A percentile compares a stretch with the other conserved stretches of the same genome.
Conservation (phyloP, 23 red algal genomes). For the Gracilaria caudata region DNA sequence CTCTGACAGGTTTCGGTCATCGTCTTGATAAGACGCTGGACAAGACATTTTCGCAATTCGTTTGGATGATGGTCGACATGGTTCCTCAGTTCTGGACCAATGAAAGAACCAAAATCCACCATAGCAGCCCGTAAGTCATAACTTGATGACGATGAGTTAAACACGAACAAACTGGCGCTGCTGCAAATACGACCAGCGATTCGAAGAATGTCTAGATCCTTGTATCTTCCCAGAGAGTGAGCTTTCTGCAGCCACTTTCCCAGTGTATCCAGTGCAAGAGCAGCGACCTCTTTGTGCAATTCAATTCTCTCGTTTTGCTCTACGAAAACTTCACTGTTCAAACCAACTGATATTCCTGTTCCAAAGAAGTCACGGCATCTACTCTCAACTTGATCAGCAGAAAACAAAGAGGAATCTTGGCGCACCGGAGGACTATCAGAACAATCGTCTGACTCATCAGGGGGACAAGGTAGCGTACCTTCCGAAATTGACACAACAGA, state of each 20-base stretch:
- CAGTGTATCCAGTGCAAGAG: constrained; percentile 52
- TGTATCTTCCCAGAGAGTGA: constrained; percentile 1
- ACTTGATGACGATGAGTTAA: constrained; percentile 46
- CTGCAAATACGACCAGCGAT: constrained; percentile 40
- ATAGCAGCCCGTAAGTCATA: constrained; percentile 61
- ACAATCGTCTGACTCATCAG: constrained; percentile 61
- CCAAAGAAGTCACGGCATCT: constrained; percentile 39
- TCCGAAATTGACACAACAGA: constrained; percentile 63
- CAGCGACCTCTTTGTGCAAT: constrained; percentile 53
- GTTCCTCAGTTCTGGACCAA: constrained; percentile 38
- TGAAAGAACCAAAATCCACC: constrained; percentile 63
- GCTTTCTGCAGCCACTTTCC: constrained; percentile 45
- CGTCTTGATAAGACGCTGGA: constrained; percentile 11
- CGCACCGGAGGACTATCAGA: constrained; percentile 48
- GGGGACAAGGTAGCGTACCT: constrained; percentile 39
- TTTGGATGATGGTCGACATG: background rate
- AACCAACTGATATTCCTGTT: constrained; percentile 5
- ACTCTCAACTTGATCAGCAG: constrained; percentile 40
- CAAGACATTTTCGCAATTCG: background rate
- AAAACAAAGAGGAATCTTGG: constrained; percentile 24
- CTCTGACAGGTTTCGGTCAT: constrained; percentile 43
- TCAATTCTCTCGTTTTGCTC: constrained; percentile 60
- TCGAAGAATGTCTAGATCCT: constrained; percentile 35
- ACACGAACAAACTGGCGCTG: constrained; percentile 38
- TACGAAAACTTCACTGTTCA: constrained; percentile 13